phyloP scores from a whole-genome alignment of 148 eudicot genomes.

The Beta vulgaris region DNA sequence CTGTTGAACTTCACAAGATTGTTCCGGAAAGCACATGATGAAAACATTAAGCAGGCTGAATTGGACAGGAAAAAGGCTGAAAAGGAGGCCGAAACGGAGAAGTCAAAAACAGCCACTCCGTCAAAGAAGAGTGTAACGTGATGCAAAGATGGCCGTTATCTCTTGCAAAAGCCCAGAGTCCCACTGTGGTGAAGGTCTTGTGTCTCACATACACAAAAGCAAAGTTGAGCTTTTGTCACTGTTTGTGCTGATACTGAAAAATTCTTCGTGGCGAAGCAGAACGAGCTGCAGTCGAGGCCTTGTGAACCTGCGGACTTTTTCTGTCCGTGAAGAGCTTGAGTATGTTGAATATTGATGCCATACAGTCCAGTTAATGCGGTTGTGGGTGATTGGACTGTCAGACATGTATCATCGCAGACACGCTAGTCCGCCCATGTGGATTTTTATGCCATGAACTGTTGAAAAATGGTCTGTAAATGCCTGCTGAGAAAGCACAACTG shows the following conservation, averaged over 20 bases:
- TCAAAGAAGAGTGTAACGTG: slow-evolving; percentile 39
- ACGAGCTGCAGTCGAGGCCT: slow-evolving; percentile 19
- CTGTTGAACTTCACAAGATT: slow-evolving; percentile 76
- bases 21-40: slow-evolving; percentile 84
- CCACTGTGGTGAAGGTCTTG: slow-evolving; percentile 6
- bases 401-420: slow-evolving; percentile 9
- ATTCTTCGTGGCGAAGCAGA: slow-evolving; percentile 2
- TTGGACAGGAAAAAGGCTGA: slow-evolving; percentile 79
- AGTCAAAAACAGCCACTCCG: slow-evolving; percentile 48
- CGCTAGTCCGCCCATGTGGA: not conserved
- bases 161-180: not conserved
- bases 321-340: slow-evolving; percentile 22
- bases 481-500: slow-evolving; percentile 16
- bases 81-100: slow-evolving; percentile 79
- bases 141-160: slow-evolving; percentile 5
- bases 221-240: slow-evolving; percentile 19
- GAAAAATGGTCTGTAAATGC: slow-evolving; percentile 18
- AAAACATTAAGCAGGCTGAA: slow-evolving; percentile 82
- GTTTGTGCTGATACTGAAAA: slow-evolving; percentile 1
- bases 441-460: not conserved
- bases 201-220: slow-evolving; percentile 17
- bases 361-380: slow-evolving; percentile 3
- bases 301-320: slow-evolving; percentile 17
- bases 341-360: slow-evolving; percentile 20
- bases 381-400: slow-evolving; percentile 16